Conservation (phyloP, 2,329 filamentous ascomycete species). For the Cladosporium sp. region DNA sequence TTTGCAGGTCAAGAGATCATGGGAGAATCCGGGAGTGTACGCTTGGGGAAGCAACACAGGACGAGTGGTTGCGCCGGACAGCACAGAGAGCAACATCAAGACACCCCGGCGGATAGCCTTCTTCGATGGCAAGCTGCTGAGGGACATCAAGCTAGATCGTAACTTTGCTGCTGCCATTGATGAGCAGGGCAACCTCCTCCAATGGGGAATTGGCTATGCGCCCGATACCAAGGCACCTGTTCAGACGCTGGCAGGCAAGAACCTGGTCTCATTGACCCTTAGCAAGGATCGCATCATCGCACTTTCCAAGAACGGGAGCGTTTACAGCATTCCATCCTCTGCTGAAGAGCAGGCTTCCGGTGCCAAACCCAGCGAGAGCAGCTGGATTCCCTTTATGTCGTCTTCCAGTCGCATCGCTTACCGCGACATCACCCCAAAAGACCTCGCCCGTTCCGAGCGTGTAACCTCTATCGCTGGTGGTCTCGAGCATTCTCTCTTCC, state of each 20-base stretch:
- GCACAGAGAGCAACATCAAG: constrained; percentile 75
- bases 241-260: constrained; percentile 75
- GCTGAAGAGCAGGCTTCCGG: constrained; percentile 68
- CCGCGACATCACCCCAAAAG: constrained; percentile 66
- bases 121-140: constrained; percentile 80
- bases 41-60: constrained; percentile 89
- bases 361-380: constrained; percentile 62
- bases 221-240: constrained; percentile 63
- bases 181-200: constrained; percentile 83
- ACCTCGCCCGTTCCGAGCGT: constrained; percentile 68
- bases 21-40: constrained; percentile 83
- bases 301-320: constrained; percentile 69
- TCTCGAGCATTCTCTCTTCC: constrained; percentile 79
- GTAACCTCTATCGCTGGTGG: constrained; percentile 75
- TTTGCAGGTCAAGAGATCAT: constrained; percentile 79
- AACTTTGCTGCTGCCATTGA: constrained; percentile 83
- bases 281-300: constrained; percentile 83
- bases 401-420: constrained; percentile 64
- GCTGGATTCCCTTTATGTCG: constrained; percentile 76
- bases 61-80: constrained; percentile 81
- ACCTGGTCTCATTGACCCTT: constrained; percentile 72
- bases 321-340: constrained; percentile 83
- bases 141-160: constrained; percentile 82
- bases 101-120: constrained; percentile 73
- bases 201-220: constrained; percentile 84